phyloP scores from a whole-genome alignment of 2,329 filamentous ascomycete species.

The Rutstroemia sp. region DNA sequence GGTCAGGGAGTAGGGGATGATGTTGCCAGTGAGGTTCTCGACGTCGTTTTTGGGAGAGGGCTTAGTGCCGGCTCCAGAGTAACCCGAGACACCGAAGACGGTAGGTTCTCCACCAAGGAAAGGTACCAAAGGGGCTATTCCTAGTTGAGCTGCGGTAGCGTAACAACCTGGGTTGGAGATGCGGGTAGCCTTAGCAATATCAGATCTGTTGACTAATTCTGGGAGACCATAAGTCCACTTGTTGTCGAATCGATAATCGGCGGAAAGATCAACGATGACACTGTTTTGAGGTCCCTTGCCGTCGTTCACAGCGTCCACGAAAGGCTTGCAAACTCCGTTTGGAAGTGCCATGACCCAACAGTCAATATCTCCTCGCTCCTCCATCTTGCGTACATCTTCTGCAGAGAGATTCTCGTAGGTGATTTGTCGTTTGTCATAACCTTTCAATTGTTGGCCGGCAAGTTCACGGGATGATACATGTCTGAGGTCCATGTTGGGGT shows the following conservation, averaged over 20 bases:
- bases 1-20: slow-evolving; percentile 85
- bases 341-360: slow-evolving; percentile 98
- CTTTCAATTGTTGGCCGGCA: slow-evolving; percentile 75
- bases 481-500: slow-evolving; percentile 82
- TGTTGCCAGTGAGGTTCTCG: slow-evolving; percentile 71
- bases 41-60: slow-evolving; percentile 91
- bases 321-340: slow-evolving; percentile 91
- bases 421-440: slow-evolving; percentile 86
- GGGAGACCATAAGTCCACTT: slow-evolving; percentile 87
- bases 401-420: slow-evolving; percentile 84
- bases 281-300: slow-evolving; percentile 55
- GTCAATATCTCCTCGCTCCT: slow-evolving; percentile 77
- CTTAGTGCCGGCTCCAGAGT: slow-evolving; percentile 92
- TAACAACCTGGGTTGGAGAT: slow-evolving; percentile 96
- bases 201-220: slow-evolving; percentile 69
- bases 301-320: slow-evolving; percentile 78
- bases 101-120: slow-evolving; percentile 73
- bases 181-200: slow-evolving; percentile 69
- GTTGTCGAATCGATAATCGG: slow-evolving; percentile 85
- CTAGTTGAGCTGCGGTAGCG: slow-evolving; percentile 85
- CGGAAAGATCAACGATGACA: slow-evolving; percentile 88
- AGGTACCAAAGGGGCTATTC: slow-evolving; percentile 71
- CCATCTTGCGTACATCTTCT: slow-evolving; percentile 81
- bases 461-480: slow-evolving; percentile 94
- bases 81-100: slow-evolving; percentile 86